A percentile compares a stretch with the other conserved stretches of the same genome.
Evolutionary conservation across 148 eudicot genomes (phyloP).

Genomic region (Silene conica): DNA sequence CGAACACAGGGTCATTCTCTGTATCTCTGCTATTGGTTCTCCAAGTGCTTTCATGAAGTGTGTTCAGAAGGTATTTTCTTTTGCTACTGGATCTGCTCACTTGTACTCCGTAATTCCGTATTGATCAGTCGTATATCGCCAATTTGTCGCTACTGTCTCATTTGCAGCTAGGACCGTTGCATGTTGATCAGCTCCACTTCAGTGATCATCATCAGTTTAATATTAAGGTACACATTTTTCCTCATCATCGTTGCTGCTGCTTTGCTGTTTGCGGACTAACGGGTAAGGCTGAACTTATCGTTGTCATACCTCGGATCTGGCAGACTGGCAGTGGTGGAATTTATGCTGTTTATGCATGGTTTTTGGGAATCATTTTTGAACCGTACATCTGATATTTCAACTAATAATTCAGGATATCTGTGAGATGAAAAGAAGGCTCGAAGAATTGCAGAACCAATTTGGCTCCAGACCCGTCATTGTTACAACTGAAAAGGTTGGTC

Average conservation of each 20-base stretch:
- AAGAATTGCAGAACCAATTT: slow-evolving; percentile 41
- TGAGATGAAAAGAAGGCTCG: slow-evolving; percentile 43
- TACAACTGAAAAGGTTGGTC: slow-evolving; percentile 82
- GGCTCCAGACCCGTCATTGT: slow-evolving; percentile 52
- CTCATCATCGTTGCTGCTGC: background rate
- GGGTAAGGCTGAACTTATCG: background rate
- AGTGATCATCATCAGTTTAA: slow-evolving; percentile 74
- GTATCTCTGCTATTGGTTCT: slow-evolving; percentile 84
- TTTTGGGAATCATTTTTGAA: background rate
- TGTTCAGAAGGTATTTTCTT: slow-evolving; percentile 47
- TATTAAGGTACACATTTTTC: slow-evolving; percentile 39
- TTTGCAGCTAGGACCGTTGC: slow-evolving; percentile 66
- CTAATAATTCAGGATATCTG: slow-evolving; percentile 47
- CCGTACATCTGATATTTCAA: slow-evolving; percentile 10
- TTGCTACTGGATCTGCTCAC: background rate
- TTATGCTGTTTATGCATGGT: background rate
- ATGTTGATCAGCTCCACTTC: slow-evolving; percentile 62
- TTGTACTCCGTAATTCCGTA: background rate
- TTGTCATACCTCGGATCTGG: background rate
- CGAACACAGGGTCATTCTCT: slow-evolving; percentile 40
- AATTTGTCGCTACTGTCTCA: slow-evolving; percentile 5
- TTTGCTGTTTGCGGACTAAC: too few relatives aligned
- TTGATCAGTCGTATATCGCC: background rate
- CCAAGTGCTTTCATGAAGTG: slow-evolving; percentile 66
- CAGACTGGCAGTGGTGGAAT: background rate